phyloP scores from a whole-genome alignment of 2,329 filamentous ascomycete genomes.

The Alternaria gaisen region DNA sequence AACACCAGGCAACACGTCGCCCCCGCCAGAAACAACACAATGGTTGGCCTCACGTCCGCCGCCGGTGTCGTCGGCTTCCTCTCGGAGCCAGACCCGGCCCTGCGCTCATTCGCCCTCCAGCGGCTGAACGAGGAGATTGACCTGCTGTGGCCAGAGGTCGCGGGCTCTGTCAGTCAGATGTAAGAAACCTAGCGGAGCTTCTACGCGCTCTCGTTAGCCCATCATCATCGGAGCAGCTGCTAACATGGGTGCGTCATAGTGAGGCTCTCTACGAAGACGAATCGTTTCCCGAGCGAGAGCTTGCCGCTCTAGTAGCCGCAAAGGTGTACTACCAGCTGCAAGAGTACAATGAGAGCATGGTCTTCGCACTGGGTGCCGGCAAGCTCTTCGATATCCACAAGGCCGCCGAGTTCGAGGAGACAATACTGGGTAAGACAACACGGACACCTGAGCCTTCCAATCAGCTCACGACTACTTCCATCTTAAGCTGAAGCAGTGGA shows the following conservation, averaged over 20 bases:
- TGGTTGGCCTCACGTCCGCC: slow-evolving; percentile 94
- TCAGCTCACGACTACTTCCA: neutral
- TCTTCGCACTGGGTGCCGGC: slow-evolving; percentile 92
- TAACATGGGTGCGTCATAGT: slow-evolving; percentile 61
- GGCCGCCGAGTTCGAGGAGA: slow-evolving; percentile 96
- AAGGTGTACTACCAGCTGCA: slow-evolving; percentile 99
- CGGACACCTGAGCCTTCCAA: slow-evolving; percentile 3
- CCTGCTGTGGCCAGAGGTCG: slow-evolving; percentile 96
- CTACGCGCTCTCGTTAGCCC: neutral
- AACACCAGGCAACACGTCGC: slow-evolving; percentile 19
- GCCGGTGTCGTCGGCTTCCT: slow-evolving; percentile 95
- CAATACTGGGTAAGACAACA: slow-evolving; percentile 77
- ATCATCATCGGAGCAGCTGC: slow-evolving; percentile 20
- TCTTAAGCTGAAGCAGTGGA: neutral
- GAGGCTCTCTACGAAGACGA: slow-evolving; percentile 98
- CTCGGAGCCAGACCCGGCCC: slow-evolving; percentile 90
- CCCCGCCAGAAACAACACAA: slow-evolving; percentile 53
- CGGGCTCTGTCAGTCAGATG: slow-evolving; percentile 92
- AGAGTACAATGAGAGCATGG: slow-evolving; percentile 99
- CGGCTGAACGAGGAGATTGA: slow-evolving; percentile 97
- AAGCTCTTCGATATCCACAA: slow-evolving; percentile 93
- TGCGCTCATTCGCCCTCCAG: slow-evolving; percentile 94
- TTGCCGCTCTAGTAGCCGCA: slow-evolving; percentile 91
- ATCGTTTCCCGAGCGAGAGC: slow-evolving; percentile 88
- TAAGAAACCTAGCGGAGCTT: slow-evolving; percentile 59